Conservation (phyloP, 2,329 filamentous ascomycete species). For the Alternaria sp. region DNA sequence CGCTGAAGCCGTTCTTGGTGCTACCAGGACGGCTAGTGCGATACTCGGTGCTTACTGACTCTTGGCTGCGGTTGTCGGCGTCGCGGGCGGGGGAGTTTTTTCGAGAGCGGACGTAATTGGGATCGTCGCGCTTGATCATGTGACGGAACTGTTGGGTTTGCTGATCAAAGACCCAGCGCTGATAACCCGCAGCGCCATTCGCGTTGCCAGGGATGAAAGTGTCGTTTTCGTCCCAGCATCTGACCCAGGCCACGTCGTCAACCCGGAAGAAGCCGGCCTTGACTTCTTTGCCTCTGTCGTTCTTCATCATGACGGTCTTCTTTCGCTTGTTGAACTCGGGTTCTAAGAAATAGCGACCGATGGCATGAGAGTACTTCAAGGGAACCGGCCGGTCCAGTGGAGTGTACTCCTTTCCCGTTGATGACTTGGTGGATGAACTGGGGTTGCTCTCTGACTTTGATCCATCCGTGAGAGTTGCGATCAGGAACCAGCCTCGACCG, state of each 20-base stretch:
- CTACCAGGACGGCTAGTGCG: slow-evolving; percentile 36
- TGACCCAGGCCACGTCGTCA: slow-evolving; percentile 61
- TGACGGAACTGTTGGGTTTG: slow-evolving; percentile 51
- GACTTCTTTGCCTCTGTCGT: slow-evolving; percentile 51
- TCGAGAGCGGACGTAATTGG: slow-evolving; percentile 42
- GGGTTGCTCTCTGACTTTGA: slow-evolving; percentile 31
- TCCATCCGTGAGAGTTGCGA: slow-evolving; percentile 51
- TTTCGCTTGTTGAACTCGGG: slow-evolving; percentile 59
- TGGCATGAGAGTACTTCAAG: slow-evolving; percentile 59
- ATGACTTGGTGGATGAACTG: slow-evolving; percentile 27
- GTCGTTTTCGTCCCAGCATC: slow-evolving; percentile 60
- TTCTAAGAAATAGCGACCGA: slow-evolving; percentile 60
- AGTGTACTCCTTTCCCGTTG: slow-evolving; percentile 29
- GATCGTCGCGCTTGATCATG: slow-evolving; percentile 52
- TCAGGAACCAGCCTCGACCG: slow-evolving; percentile 60
- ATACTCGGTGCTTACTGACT: slow-evolving; percentile 44
- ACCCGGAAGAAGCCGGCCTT: slow-evolving; percentile 59
- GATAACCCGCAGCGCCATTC: slow-evolving; percentile 45
- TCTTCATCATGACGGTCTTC: slow-evolving; percentile 53
- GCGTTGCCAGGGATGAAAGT: slow-evolving; percentile 59
- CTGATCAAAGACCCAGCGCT: slow-evolving; percentile 59
- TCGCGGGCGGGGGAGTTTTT: slow-evolving; percentile 37
- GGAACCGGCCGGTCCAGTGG: slow-evolving; percentile 46
- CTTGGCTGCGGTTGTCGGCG: slow-evolving; percentile 34
- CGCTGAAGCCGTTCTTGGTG: slow-evolving; percentile 37